Percentiles rank a stretch among this genome's conserved stretches.
Evolutionary conservation across 2,329 filamentous ascomycete genomes (phyloP).

Genomic region (Hymenoscyphus albidus): DNA sequence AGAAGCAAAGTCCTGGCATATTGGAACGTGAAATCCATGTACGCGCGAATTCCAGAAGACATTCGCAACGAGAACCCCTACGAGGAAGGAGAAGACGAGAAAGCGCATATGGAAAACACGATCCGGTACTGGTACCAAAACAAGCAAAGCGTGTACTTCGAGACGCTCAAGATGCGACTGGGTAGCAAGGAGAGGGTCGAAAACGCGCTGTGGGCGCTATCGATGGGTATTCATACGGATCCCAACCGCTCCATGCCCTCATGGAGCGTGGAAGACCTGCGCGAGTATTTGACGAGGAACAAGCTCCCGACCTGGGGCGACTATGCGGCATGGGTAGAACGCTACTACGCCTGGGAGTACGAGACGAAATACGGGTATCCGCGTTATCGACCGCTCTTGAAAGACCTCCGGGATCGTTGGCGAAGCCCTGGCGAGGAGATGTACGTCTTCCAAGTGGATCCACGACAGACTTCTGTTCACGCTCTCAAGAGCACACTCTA

Average conservation of each 20-base stretch:
- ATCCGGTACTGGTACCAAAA: not conserved
- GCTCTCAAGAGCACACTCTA: conserved; percentile 10
- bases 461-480: not conserved
- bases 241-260: not conserved
- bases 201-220: too few relatives aligned
- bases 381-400: not conserved
- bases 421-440: not conserved
- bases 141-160: not conserved
- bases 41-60: too few relatives aligned
- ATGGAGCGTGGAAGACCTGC: conserved; percentile 1
- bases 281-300: not conserved
- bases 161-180: not conserved
- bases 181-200: not conserved
- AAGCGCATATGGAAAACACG: not conserved
- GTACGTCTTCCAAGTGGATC: conserved; percentile 6
- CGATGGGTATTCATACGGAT: not conserved
- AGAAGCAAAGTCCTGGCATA: too few relatives aligned
- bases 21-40: too few relatives aligned
- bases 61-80: too few relatives aligned
- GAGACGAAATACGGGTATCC: conserved; percentile 3
- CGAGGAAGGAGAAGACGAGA: not conserved
- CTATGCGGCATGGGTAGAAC: not conserved
- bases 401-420: not conserved
- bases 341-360: conserved; percentile 12
- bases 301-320: conserved; percentile 10